These are phyloP conservation scores for Carpinus fangiana DNA, from an alignment of 306 rosid species.

Conservation along the genomic window DNA sequence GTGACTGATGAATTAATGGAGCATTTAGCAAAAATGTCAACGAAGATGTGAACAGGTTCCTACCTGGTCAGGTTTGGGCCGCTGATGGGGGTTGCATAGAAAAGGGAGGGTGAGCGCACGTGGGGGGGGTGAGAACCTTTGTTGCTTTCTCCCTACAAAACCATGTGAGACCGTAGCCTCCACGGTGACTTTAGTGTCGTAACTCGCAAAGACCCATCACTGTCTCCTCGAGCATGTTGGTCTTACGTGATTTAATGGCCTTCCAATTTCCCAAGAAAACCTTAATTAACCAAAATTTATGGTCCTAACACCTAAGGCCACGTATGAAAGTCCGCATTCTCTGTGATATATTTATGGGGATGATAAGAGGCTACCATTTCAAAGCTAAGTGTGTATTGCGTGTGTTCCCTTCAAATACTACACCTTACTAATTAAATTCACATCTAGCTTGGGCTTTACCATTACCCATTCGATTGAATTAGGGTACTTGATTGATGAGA, in stretches of 20 bases:
- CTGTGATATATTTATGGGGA: not conserved
- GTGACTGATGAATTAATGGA: not conserved
- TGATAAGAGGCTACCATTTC: not conserved
- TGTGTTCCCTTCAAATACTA: constrained; percentile 31
- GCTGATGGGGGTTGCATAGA: not conserved
- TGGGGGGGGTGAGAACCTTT: constrained; percentile 41
- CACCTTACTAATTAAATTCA: not conserved
- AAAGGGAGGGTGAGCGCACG: constrained; percentile 34
- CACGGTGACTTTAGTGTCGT: constrained; percentile 33
- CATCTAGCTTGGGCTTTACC: constrained; percentile 19
- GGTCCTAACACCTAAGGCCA: not conserved
- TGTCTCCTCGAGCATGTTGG: constrained; percentile 59
- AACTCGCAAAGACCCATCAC: constrained; percentile 36
- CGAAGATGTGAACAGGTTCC: not conserved
- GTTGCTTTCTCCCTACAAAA: constrained; percentile 39
- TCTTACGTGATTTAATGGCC: constrained; percentile 36
- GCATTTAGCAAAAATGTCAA: not conserved
- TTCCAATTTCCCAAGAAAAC: not conserved
- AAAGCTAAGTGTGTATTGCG: not conserved
- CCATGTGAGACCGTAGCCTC: constrained; percentile 47
- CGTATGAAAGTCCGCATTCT: too few species aligned
- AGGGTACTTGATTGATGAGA: not conserved
- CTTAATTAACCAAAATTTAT: not conserved
- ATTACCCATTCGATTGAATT: not conserved
- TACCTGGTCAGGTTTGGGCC: not conserved